A percentile compares a stretch with the other conserved stretches of the same genome.
These are phyloP conservation scores for Tetrapisispora nanseiensis DNA, from an alignment of 805 yeast species.

Conservation along the genomic window DNA sequence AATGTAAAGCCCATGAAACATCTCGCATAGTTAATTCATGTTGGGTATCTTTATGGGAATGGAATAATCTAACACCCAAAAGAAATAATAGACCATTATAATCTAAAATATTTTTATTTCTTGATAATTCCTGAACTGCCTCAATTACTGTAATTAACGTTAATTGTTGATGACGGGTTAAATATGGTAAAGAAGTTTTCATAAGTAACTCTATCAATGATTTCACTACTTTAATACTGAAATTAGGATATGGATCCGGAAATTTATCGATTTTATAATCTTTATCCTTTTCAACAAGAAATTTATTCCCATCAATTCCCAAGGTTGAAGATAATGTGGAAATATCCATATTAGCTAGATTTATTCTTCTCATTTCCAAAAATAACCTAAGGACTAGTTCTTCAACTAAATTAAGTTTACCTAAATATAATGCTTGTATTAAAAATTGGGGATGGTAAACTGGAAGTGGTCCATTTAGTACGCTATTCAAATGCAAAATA, in stretches of 20 bases:
- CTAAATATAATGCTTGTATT: slow-evolving; percentile 62
- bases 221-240: slow-evolving; percentile 36
- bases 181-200: slow-evolving; percentile 58
- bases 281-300: slow-evolving; percentile 16
- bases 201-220: slow-evolving; percentile 51
- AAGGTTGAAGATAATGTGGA: slow-evolving; percentile 26
- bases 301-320: slow-evolving; percentile 22
- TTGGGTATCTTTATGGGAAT: slow-evolving; percentile 43
- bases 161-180: slow-evolving; percentile 86
- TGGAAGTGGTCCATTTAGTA: slow-evolving; percentile 83
- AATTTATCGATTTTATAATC: slow-evolving; percentile 19
- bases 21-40: slow-evolving; percentile 63
- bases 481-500: slow-evolving; percentile 61
- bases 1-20: slow-evolving; percentile 77
- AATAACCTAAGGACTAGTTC: slow-evolving; percentile 47
- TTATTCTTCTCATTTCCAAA: slow-evolving; percentile 44
- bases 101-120: slow-evolving; percentile 29
- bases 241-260: slow-evolving; percentile 34
- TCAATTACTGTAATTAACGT: slow-evolving; percentile 64
- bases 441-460: slow-evolving; percentile 84
- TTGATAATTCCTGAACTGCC: slow-evolving; percentile 48
- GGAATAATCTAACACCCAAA: slow-evolving; percentile 60
- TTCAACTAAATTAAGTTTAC: slow-evolving; percentile 45
- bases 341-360: slow-evolving; percentile 31
- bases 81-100: slow-evolving; percentile 60